These are phyloP conservation scores for Aurifilum marmelostoma DNA, from an alignment of 2,329 filamentous ascomycete genomes.

Conservation along the genomic window DNA sequence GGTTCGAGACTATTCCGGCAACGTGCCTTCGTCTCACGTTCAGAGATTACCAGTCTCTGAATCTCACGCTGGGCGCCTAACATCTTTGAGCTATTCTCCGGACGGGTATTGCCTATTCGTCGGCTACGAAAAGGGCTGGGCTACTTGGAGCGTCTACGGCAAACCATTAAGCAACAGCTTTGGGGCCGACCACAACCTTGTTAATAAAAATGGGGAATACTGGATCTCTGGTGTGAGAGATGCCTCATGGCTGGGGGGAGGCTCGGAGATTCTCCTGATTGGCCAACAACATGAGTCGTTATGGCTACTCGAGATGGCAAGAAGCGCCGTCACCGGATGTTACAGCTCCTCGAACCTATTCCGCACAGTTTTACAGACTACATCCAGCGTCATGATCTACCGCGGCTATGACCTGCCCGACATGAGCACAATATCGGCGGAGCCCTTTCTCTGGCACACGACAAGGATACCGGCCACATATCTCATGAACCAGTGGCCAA, in stretches of 20 bases:
- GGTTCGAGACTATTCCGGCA: slow-evolving; percentile 89
- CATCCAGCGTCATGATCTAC: slow-evolving; percentile 87
- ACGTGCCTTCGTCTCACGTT: slow-evolving; percentile 84
- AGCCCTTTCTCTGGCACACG: slow-evolving; percentile 94
- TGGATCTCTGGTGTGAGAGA: slow-evolving; percentile 82
- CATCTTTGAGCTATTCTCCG: slow-evolving; percentile 81
- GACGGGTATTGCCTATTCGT: slow-evolving; percentile 97
- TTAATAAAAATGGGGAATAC: slow-evolving; percentile 70
- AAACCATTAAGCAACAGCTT: slow-evolving; percentile 88
- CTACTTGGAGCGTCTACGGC: slow-evolving; percentile 96
- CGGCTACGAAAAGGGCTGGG: slow-evolving; percentile 91
- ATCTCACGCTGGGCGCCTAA: slow-evolving; percentile 70
- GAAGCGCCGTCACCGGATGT: slow-evolving; percentile 89
- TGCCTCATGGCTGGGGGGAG: slow-evolving; percentile 85
- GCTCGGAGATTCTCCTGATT: slow-evolving; percentile 81
- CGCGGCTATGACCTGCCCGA: slow-evolving; percentile 90
- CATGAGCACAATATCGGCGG: slow-evolving; percentile 86
- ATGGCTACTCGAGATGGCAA: slow-evolving; percentile 89
- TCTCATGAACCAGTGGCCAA: slow-evolving; percentile 90
- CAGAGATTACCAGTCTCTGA: slow-evolving; percentile 71
- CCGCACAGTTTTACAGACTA: slow-evolving; percentile 85
- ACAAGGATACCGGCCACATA: slow-evolving; percentile 84
- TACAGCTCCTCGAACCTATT: slow-evolving; percentile 91
- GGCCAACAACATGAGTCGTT: slow-evolving; percentile 73
- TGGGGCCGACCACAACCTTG: slow-evolving; percentile 65